These are phyloP conservation scores for Acanthamoeba culbertsoni DNA, from an alignment of 208 protist species.

Conservation along the genomic window DNA sequence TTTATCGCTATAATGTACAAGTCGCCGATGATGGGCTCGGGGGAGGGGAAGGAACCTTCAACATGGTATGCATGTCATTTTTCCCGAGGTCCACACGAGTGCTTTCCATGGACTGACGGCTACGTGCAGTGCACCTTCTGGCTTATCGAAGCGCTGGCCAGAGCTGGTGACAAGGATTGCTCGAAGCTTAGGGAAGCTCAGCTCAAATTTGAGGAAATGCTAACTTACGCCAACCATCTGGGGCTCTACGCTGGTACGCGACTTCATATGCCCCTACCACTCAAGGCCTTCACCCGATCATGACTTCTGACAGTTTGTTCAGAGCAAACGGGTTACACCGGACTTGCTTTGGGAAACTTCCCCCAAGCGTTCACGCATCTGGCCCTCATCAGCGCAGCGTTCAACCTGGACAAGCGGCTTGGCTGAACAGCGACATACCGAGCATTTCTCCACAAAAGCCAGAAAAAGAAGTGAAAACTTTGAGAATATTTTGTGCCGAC, in stretches of 20 bases:
- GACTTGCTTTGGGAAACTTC: slow-evolving; percentile 71
- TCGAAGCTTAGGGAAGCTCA: slow-evolving; percentile 61
- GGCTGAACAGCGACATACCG: not conserved
- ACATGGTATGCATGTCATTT: slow-evolving; percentile 54
- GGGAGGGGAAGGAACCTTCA: slow-evolving; percentile 77
- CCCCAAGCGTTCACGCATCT: slow-evolving; percentile 81
- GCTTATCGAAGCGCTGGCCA: slow-evolving; percentile 73
- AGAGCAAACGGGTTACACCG: slow-evolving; percentile 57
- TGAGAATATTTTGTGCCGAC: not conserved
- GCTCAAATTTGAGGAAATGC: slow-evolving; percentile 81
- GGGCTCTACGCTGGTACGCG: slow-evolving; percentile 70
- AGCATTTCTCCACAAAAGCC: not conserved
- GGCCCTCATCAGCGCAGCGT: slow-evolving; percentile 72
- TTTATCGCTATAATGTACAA: slow-evolving; percentile 66
- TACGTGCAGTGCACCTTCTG: slow-evolving; percentile 73
- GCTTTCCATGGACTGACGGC: no score
- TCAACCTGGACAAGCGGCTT: slow-evolving; percentile 70
- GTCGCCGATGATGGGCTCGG: slow-evolving; percentile 58
- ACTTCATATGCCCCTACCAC: slow-evolving; percentile 1
- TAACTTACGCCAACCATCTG: slow-evolving; percentile 80
- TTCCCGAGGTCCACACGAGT: not conserved
- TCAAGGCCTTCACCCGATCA: no score
- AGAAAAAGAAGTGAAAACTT: not conserved
- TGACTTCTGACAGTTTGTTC: not conserved
- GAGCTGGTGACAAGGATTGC: slow-evolving; percentile 47